phyloP scores from a whole-genome alignment of 805 yeast genomes.

The Ogataea thermomethanolica region DNA sequence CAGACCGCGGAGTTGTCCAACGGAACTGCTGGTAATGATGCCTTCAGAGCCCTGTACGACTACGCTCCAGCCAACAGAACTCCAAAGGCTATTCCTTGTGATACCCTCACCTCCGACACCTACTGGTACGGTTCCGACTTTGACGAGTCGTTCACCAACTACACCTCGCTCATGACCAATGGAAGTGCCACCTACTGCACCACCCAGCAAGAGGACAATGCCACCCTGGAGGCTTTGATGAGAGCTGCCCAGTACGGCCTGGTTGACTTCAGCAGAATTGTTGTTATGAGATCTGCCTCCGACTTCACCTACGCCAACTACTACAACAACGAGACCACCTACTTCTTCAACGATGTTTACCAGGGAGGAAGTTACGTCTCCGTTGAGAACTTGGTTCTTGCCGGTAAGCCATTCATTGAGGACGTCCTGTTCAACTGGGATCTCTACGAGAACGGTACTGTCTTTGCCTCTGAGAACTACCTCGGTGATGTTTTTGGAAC shows the following conservation, averaged over 20 bases:
- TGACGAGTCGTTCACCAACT: conserved; percentile 47
- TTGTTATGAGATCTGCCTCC: conserved; percentile 58
- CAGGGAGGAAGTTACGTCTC: conserved; percentile 53
- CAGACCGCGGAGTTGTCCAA: conserved; percentile 39
- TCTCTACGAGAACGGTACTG: conserved; percentile 30
- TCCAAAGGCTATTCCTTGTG: conserved; percentile 52
- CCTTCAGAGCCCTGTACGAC: conserved; percentile 46
- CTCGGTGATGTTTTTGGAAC: conserved; percentile 60
- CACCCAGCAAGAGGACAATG: conserved; percentile 68
- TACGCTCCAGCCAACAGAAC: conserved; percentile 46
- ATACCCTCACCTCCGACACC: conserved; percentile 56
- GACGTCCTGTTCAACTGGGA: conserved; percentile 53
- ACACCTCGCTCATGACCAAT: conserved; percentile 49
- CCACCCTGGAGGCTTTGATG: conserved; percentile 55
- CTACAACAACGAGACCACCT: conserved; percentile 39
- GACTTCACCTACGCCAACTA: conserved; percentile 48
- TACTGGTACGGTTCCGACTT: conserved; percentile 55
- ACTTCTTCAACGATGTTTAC: conserved; percentile 45
- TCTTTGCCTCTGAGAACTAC: conserved; percentile 45
- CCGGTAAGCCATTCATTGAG: conserved; percentile 51
- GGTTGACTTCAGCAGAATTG: conserved; percentile 55
- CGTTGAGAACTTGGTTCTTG: conserved; percentile 47
- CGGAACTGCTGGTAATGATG: conserved; percentile 44
- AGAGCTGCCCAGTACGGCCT: conserved; percentile 53
- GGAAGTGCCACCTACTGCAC: conserved; percentile 57